Evolutionary conservation across 2,329 filamentous ascomycete genomes (phyloP), one percentile per base, ranked within the genome.

Genomic region (Fusarium metavorans): DNA sequence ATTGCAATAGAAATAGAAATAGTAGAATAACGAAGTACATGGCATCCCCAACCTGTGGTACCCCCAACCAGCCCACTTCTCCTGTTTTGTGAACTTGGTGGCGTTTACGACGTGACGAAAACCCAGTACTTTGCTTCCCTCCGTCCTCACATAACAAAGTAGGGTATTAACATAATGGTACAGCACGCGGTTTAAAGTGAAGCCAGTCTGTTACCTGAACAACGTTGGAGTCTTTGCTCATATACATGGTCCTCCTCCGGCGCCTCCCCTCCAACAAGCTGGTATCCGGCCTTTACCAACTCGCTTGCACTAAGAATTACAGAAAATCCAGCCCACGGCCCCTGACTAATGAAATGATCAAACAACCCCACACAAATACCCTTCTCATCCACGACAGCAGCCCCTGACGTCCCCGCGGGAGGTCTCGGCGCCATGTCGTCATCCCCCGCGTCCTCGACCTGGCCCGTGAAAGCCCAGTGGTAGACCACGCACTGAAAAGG

Each of bases 1-100:
- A 39, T 50, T 78, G 11, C 39, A 66, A 34, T 73, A 75, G 32
- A 30, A 25, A 7, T n/a, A 37, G 2, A 27, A 8, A 18, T 14
- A 35, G 35, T 39, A 14, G 16, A 39, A 25, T 18, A 30, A 13
- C 18, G 14, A 20, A 34, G 58, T 34, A 27, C 13, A 25, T 52
- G 25, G 14, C 1, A 8, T 16, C 41, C 8, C 8, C 4, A 61
- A 25, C 23, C 10, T 32, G 23, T 10, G 43, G 23, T 14, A 10
- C 10, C 8, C 16, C 11, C 16, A 5, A 27, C 4, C 14, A 18
- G 14, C 5, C 16, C 8, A 16, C 23, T 27, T 16, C 8, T 20
- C 43, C 43, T 16, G 9, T 18, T 18, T 2, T 10, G 20, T 27
- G 43, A 11, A 48, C 43, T 48, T 27, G 23, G 14, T 11, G 23